Evolutionary conservation across 75 land plant genomes (phyloP).

Genomic region (Selaginella tamariscina): DNA sequence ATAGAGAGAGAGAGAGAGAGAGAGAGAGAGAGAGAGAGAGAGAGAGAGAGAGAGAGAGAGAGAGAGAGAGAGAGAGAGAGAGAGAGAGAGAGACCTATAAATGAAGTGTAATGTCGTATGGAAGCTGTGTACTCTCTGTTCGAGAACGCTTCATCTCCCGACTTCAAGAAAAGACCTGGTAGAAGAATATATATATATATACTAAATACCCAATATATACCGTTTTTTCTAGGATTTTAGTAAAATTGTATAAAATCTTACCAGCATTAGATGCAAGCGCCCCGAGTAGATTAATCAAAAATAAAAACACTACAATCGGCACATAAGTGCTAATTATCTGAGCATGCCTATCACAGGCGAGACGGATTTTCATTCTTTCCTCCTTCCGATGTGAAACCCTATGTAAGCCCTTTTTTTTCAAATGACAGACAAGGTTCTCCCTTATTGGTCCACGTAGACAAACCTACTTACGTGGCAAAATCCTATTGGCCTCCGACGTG

Average conservation of each 20-base stretch:
- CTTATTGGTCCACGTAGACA: not conserved
- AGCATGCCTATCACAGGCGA: not conserved
- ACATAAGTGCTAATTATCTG: not conserved
- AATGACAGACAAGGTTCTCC: not conserved
- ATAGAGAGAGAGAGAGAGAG: too few species aligned
- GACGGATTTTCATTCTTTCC: too few species aligned
- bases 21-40: too few species aligned
- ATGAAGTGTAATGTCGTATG: constrained; percentile 26
- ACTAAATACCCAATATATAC: too few species aligned
- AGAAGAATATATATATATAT: not conserved
- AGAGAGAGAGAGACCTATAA: too few species aligned
- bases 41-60: too few species aligned
- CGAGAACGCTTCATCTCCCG: constrained; percentile 32
- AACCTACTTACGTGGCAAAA: not conserved
- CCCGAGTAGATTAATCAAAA: not conserved
- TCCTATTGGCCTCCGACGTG: too few species aligned
- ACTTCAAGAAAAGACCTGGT: constrained; percentile 33
- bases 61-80: constrained; percentile 12
- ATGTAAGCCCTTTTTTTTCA: too few species aligned
- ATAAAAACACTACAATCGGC: not conserved
- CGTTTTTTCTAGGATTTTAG: too few species aligned
- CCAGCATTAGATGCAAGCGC: not conserved
- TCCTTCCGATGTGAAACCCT: too few species aligned
- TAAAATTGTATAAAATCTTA: not conserved
- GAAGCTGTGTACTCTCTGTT: constrained; percentile 30